phyloP scores from a whole-genome alignment of 176 grass and related monocot genomes.

The Rhynchospora pubera region DNA sequence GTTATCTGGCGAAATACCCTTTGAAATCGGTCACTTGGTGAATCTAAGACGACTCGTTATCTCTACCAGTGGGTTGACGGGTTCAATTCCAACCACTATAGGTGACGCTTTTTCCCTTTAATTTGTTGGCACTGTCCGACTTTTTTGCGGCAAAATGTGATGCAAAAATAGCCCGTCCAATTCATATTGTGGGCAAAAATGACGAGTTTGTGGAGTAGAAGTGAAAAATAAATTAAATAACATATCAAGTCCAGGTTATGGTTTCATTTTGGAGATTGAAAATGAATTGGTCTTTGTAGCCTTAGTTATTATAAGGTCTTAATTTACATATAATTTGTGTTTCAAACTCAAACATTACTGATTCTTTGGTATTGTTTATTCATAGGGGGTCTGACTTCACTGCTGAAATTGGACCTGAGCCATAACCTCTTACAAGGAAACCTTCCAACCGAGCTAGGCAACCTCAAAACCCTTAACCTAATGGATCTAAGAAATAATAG shows the following conservation, averaged over 20 bases:
- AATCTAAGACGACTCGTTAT: constrained; percentile 58
- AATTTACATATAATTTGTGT: background rate
- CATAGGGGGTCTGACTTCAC: constrained; percentile 46
- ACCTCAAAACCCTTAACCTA: constrained; percentile 40
- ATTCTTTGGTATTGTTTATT: constrained; percentile 48
- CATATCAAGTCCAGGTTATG: background rate
- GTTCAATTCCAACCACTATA: constrained; percentile 48
- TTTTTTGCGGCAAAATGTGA: background rate
- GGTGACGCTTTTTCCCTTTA: constrained; percentile 22
- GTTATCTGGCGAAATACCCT: constrained; percentile 43
- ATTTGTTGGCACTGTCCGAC: background rate
- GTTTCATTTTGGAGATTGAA: background rate
- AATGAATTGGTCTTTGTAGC: background rate
- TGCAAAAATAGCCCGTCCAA: no score
- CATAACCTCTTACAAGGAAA: constrained; percentile 45
- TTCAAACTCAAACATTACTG: constrained; percentile 43
- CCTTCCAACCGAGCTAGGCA: constrained; percentile 51
- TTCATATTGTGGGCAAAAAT: background rate
- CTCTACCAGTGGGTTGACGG: constrained; percentile 54
- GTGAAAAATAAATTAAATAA: background rate
- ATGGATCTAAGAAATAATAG: constrained; percentile 89
- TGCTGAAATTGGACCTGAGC: constrained; percentile 82
- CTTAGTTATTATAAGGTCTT: constrained; percentile 4
- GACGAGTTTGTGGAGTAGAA: background rate
- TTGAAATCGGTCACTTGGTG: constrained; percentile 36